phyloP scores from a whole-genome alignment of 1,284 basidiomycete species.

The Cronartium quercuum region DNA sequence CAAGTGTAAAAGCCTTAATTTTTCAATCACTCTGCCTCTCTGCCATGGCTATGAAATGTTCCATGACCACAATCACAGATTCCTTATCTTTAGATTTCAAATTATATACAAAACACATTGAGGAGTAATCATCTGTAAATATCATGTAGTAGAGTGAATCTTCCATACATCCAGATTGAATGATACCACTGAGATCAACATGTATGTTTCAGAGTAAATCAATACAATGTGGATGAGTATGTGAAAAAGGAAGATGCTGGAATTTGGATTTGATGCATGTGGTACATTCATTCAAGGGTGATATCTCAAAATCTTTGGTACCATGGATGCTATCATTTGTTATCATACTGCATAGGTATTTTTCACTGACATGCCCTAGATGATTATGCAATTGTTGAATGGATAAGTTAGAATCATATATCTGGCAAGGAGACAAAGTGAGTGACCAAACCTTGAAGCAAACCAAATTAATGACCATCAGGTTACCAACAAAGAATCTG shows the following conservation, averaged over 20 bases:
- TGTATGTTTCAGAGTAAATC: neutral
- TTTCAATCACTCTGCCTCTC: neutral
- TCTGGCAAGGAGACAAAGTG: neutral
- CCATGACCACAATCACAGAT: neutral
- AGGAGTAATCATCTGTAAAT: neutral
- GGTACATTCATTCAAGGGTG: neutral
- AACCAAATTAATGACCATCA: neutral
- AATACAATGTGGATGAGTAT: neutral
- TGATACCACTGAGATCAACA: neutral
- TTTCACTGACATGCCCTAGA: neutral
- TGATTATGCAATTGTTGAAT: neutral
- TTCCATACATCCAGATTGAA: neutral
- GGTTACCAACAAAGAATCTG: neutral
- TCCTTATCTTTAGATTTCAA: neutral
- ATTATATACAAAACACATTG: neutral
- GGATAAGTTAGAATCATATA: neutral
- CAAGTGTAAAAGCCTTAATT: neutral
- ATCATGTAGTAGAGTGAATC: neutral
- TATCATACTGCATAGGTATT: neutral
- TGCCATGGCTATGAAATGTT: neutral
- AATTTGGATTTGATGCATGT: neutral
- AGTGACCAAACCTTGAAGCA: neutral
- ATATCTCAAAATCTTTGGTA: neutral
- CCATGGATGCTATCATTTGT: neutral
- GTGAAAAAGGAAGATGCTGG: neutral